Evolutionary conservation across 2,329 filamentous ascomycete species (phyloP).

Genomic region (Xylariaceae sp.): DNA sequence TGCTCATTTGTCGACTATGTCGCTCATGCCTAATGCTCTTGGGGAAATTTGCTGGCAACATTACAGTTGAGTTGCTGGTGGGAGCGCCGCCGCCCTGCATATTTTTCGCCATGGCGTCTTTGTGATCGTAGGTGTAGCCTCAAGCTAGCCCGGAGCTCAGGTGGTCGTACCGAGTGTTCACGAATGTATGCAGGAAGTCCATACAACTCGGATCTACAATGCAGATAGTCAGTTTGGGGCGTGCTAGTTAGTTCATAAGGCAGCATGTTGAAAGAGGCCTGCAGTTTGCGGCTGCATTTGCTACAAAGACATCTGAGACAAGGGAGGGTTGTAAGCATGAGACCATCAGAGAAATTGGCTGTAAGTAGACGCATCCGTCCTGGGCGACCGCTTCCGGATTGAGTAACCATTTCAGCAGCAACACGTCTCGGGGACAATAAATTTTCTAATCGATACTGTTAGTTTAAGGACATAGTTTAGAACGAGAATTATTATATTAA

Average conservation of each 20-base stretch:
- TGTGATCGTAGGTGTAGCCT: too few relatives aligned
- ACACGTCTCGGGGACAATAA: constrained; percentile 7
- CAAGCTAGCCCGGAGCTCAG: too few relatives aligned
- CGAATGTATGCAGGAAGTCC: neutral
- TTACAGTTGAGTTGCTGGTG: too few relatives aligned
- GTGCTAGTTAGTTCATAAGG: constrained; percentile 12
- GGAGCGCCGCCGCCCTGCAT: too few relatives aligned
- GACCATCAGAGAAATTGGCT: constrained; percentile 1
- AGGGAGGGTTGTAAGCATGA: constrained; percentile 4
- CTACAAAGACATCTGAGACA: constrained; percentile 14
- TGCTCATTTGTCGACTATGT: neutral
- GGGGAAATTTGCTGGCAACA: too few relatives aligned
- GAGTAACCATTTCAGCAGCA: neutral
- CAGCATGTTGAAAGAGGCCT: constrained; percentile 15
- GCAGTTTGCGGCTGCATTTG: constrained; percentile 1
- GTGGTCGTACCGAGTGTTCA: too few relatives aligned
- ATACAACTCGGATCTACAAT: constrained; percentile 1
- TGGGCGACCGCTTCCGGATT: constrained; percentile 13
- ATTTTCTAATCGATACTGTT: neutral
- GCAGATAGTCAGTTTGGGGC: neutral
- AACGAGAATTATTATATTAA: too few relatives aligned
- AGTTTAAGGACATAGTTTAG: too few relatives aligned
- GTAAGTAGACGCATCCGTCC: constrained; percentile 12
- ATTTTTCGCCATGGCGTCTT: too few relatives aligned
- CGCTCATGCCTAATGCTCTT: neutral